Conservation (phyloP, 75 land plant species). For the Isoetes taiwanensis region DNA sequence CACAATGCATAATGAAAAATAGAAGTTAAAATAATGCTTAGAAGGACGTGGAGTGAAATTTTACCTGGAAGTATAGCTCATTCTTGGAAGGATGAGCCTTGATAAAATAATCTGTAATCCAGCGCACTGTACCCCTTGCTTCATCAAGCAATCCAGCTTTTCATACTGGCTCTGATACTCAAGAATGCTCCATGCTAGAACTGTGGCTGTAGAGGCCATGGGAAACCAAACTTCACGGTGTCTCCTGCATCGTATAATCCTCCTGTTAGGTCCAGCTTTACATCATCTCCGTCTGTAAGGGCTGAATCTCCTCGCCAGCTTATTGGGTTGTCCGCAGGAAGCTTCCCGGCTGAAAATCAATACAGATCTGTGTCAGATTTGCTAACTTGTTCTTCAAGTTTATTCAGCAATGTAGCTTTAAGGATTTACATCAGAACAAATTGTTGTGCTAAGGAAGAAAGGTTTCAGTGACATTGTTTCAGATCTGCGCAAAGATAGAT, state of each 20-base stretch:
- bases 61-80: conserved; percentile 79
- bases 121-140: conserved; percentile 36
- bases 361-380: background rate
- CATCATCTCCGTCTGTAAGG: conserved; percentile 64
- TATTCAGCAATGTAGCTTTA: too few species aligned
- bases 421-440: too few species aligned
- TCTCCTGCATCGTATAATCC: conserved; percentile 99
- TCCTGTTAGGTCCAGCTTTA: conserved; percentile 51
- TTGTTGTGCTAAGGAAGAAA: too few species aligned
- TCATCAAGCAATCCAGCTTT: conserved; percentile 35
- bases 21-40: background rate
- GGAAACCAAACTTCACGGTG: conserved; percentile 91
- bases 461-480: too few species aligned
- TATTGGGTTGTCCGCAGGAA: conserved; percentile 47
- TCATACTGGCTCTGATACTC: conserved; percentile 74
- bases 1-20: background rate
- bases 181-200: conserved; percentile 78
- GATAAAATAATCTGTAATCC: conserved; percentile 88
- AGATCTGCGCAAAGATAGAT: too few species aligned
- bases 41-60: background rate
- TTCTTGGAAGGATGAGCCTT: conserved; percentile 57
- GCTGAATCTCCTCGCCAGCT: conserved; percentile 87
- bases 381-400: too few species aligned
- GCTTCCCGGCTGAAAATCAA: conserved; percentile 55
- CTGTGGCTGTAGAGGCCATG: conserved; percentile 93